These are phyloP conservation scores for Neurospora africana DNA, from an alignment of 495 filamentous ascomycete genomes.

Conservation along the genomic window DNA sequence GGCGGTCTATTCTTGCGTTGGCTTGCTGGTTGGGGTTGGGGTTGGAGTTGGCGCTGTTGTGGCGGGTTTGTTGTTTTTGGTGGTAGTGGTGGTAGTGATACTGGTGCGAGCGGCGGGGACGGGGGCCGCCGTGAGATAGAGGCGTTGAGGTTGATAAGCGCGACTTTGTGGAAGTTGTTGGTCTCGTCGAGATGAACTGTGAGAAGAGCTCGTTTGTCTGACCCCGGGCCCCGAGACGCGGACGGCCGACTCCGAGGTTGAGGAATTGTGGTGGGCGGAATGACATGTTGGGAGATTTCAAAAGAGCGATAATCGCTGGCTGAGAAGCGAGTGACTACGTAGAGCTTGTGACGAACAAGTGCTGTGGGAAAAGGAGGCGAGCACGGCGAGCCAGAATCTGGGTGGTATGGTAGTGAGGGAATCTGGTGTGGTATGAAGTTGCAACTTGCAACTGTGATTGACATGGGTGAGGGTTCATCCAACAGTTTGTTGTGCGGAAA, in stretches of 20 bases:
- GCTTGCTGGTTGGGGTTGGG: slow-evolving; percentile 1
- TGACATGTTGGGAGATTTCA: not conserved
- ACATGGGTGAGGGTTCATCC: not conserved
- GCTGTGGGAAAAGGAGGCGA: not conserved
- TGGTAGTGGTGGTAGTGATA: not conserved
- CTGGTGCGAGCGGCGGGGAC: not conserved
- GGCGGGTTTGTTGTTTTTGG: not conserved
- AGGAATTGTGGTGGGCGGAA: not conserved
- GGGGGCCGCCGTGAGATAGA: not conserved
- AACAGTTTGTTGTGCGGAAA: not conserved
- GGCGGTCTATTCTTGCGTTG: slow-evolving; percentile 37
- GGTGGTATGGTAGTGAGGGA: too few relatives aligned
- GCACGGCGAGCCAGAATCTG: not conserved
- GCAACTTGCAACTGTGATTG: not conserved
- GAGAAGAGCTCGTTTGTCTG: not conserved
- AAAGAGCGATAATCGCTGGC: not conserved
- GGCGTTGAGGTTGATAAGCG: not conserved
- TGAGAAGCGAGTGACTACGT: too few relatives aligned
- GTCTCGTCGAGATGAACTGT: not conserved
- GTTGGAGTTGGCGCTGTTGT: not conserved
- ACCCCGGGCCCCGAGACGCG: not conserved
- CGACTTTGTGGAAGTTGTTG: not conserved
- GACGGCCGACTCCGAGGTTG: not conserved
- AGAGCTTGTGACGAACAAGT: not conserved
- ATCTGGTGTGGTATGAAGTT: not conserved